Evolutionary conservation across 148 eudicot genomes (phyloP), one percentile per base, ranked within the genome.

Genomic region (Chenopodium formosanum): DNA sequence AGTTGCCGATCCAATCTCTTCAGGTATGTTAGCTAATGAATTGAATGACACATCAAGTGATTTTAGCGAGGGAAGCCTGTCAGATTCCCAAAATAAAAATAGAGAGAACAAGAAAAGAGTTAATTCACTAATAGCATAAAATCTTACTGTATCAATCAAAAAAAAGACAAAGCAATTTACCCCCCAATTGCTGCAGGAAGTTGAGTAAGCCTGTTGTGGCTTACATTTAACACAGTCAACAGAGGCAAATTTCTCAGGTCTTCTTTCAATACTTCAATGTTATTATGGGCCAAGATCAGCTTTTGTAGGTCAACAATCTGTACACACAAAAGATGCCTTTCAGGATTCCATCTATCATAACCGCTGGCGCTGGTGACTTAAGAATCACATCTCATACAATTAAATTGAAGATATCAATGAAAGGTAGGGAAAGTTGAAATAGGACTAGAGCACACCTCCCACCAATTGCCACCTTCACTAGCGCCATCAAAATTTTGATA

Each of bases 281-380:
- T 60, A 78, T 96, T 96, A 88, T 96, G 99, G 69, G 99, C 99
- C 86, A 96, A 83, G 82, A 96, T 96, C 86, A 96, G 87, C 90
- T 96, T 96, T 85, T 96, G 99, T 50, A 96, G 85, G 88, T 94
- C 99, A 78, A 96, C 99, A 73, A 92, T 91, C 99, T 96, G 86
- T 78, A 83, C 69, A 65, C 22, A 80, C 31, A 37, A 84, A 80
- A 7, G 4, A 50, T 74, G 3, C 72, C 60, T 73, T 73, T 80
- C 10, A 77, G 78, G 70, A 19, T 63, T 27, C 11, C 32, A 58
- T 69, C 32, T 50, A 74, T 14, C 23, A 70, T 17, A 80, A 68
- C 76, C 32, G 32, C 32, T 31, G 32, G 48, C 6, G 79, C 68
- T 75, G 68, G 62, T 6, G 73, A 34, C 44, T 47, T 68, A 22